Evolutionary conservation across 2,329 filamentous ascomycete genomes (phyloP).

Genomic region (Trichothecium roseum): DNA sequence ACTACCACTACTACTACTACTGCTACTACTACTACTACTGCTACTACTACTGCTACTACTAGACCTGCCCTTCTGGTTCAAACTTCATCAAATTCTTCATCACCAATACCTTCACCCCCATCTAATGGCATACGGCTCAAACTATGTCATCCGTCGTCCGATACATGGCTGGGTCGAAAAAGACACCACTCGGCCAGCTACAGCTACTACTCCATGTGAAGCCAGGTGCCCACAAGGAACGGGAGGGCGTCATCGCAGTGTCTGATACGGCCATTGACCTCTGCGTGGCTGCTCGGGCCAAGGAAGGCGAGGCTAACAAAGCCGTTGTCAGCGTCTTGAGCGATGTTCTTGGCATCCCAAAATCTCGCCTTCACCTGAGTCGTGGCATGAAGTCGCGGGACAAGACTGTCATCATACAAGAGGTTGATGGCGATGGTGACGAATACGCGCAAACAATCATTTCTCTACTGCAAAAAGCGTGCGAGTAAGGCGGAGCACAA

Average conservation of each 20-base stretch:
- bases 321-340: constrained; percentile 55
- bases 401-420: constrained; percentile 44
- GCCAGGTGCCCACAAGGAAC: constrained; percentile 49
- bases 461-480: constrained; percentile 15
- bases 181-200: constrained; percentile 33
- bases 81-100: too few species aligned
- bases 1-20: too few species aligned
- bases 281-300: constrained; percentile 54
- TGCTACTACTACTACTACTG: too few species aligned
- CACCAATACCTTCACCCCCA: too few species aligned
- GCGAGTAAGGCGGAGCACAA: constrained; percentile 6
- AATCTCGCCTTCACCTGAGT: constrained; percentile 51
- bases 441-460: constrained; percentile 16
- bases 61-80: too few species aligned
- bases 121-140: too few species aligned
- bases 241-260: constrained; percentile 50
- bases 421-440: constrained; percentile 20
- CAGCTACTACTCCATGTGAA: constrained; percentile 58
- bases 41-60: too few species aligned
- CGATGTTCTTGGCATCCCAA: constrained; percentile 47
- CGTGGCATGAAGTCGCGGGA: constrained; percentile 54
- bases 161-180: constrained; percentile 37
- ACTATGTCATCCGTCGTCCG: constrained; percentile 22
- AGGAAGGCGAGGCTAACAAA: constrained; percentile 59
- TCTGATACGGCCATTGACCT: constrained; percentile 49